Evolutionary conservation across 139 green algal species (phyloP), one percentile per base, ranked within the genome.

Genomic region (Axilococcus clingmanii): DNA sequence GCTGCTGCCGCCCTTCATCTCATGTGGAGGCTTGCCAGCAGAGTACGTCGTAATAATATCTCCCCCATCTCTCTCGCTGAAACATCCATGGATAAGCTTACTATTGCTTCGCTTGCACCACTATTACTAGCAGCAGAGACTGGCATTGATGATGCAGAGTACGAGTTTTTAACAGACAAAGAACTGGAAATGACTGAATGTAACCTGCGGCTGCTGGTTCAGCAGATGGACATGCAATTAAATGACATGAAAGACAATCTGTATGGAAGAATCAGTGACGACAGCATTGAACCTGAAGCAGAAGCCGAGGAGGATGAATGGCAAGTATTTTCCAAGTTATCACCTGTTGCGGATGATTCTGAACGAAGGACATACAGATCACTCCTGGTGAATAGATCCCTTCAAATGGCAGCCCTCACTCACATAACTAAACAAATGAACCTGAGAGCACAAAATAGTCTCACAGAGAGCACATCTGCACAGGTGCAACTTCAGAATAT

Each of bases 111-210:
- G 1, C 30, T 56, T 7, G 59, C 22, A 1, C 59, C 59, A 1
- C 23, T 68, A 16, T 19, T 68, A 33, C 50, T 68, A 24, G 59
- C 50, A 16, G 50, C 59, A 42, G 59, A 62, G 27, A 55, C 59
- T 1, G 49, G 31, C 2, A 20, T 55, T 28, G 52, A 57, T 25
- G n/a, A n/a, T n/a, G n/a, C n/a, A n/a, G 60, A 68, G 20, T 57
- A 41, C 1, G 23, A 40, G 20, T 30, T 40, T n/a, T 36, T 68
- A 45, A 33, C 42, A 2, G 30, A 43, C 17, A 23, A 68, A 15
- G 28, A 68, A 35, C 50, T 68, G 31, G 25, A 47, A 37, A 20
- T 20, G 27, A 32, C 55, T 8, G 52, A 57, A 46, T 35, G 35
- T 0, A 56, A 62, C 22, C 51, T 68, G 0, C 40, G 53, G 25